Conservation (phyloP, 768 basidiomycete genomes). For the Russula virescens region DNA sequence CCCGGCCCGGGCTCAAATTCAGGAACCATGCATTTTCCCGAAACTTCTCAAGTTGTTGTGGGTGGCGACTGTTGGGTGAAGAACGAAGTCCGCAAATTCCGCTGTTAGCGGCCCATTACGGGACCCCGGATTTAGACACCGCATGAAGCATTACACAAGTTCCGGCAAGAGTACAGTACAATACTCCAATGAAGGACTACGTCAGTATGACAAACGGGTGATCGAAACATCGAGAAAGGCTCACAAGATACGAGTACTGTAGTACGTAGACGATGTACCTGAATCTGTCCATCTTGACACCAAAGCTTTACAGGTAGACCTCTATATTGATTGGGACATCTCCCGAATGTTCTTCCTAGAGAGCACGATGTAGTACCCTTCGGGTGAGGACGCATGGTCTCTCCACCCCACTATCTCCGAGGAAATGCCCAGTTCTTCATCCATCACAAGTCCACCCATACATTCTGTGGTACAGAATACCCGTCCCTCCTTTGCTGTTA, state of each 20-base stretch:
- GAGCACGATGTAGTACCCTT: neutral
- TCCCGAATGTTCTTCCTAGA: conserved; percentile 2
- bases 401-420: neutral
- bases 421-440: conserved; percentile 6
- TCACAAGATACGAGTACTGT: neutral
- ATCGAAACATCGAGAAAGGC: neutral
- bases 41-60: too few relatives aligned
- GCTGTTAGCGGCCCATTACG: too few relatives aligned
- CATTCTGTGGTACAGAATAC: neutral
- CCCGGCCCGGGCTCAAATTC: too few relatives aligned
- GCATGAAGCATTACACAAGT: too few relatives aligned
- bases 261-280: neutral
- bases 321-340: conserved; percentile 1
- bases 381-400: neutral
- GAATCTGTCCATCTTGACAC: neutral
- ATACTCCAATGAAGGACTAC: too few relatives aligned
- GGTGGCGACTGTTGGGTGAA: too few relatives aligned
- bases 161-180: too few relatives aligned
- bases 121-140: too few relatives aligned
- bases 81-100: too few relatives aligned
- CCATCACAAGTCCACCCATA: neutral
- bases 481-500: neutral
- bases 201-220: too few relatives aligned
- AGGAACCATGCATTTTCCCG: too few relatives aligned
- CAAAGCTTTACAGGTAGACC: neutral